Evolutionary conservation across 1,139 yeast species (phyloP), one percentile per base, ranked within the genome.

Genomic region (Geotrichum histeridarum): DNA sequence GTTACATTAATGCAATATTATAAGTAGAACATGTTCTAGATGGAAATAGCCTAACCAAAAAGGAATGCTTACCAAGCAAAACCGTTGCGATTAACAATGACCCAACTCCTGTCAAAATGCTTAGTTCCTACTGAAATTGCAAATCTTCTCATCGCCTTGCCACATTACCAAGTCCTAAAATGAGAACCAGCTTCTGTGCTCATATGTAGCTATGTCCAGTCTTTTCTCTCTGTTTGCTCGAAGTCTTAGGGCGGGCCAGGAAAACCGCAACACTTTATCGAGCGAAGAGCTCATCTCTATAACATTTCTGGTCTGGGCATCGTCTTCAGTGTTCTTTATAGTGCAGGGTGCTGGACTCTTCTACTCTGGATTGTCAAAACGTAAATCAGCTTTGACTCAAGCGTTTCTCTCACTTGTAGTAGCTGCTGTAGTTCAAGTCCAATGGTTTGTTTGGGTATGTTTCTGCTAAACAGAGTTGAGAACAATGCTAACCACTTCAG

Each of bases 341-440:
- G 38, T 54, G 18, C 54, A 51, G 27, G 54, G 54, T 8, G 72
- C 78, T 8, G 74, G 79, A 0, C 66, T 80, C 47, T 81, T 81
- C 61, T 81, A 82, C 63, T 76, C 84, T 0, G 86, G 86, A 0
- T 67, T 82, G 50, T 79, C 83, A 4, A 81, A 80, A 57, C 68
- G 84, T 57, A 69, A 81, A 56, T 77, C 84, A 1, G 75, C 85
- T 1, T 70, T 82, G 45, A 74, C 81, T 15, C 82, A 81, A 74
- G 69, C 80, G 30, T 73, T 82, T 1, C 66, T 79, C 41, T 82
- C 84, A 1, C 57, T 78, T 8, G 55, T 80, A 14, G 63, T 78
- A 9, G 57, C 70, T 1, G 75, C 81, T 0, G 64, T 79, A 11
- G 68, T 79, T 2, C 65, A 78, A 49, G 60, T 81, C 8, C 82